Conservation (phyloP, 169 alveolate species). For the Plasmodium vivax region DNA sequence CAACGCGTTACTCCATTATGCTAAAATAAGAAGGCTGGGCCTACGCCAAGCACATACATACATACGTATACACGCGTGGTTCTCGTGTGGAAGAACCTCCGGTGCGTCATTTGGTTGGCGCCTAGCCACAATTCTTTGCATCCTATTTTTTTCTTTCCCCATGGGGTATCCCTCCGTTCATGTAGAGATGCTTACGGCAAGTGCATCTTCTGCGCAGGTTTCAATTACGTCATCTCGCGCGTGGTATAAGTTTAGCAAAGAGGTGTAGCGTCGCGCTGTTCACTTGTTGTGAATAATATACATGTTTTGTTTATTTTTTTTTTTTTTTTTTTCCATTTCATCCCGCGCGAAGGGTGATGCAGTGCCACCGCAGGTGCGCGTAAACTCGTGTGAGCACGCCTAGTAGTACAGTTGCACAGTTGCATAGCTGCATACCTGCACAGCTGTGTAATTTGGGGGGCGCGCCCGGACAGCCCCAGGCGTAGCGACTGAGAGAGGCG, state of each 20-base stretch:
- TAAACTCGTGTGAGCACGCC: neutral
- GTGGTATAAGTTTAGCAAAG: neutral
- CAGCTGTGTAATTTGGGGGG: neutral
- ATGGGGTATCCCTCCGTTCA: neutral
- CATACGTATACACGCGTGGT: neutral
- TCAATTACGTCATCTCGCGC: neutral
- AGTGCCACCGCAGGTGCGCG: neutral
- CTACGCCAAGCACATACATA: neutral
- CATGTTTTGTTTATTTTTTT: too few species aligned
- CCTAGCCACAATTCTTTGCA: neutral
- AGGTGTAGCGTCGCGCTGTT: neutral
- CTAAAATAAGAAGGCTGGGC: neutral
- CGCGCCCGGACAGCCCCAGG: neutral
- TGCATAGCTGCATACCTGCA: too few species aligned
- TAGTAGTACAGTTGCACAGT: neutral
- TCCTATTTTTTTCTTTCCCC: neutral
- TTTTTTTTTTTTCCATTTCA: too few species aligned
- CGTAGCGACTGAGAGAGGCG: neutral
- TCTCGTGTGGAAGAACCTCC: neutral
- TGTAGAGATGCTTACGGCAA: neutral
- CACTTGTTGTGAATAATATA: too few species aligned
- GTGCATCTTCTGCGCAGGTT: neutral
- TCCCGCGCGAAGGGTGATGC: neutral
- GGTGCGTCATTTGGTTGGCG: neutral
- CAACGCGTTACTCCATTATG: neutral